Evolutionary conservation across 805 yeast species (phyloP).

Genomic region (Metschnikowia picachoensis): DNA sequence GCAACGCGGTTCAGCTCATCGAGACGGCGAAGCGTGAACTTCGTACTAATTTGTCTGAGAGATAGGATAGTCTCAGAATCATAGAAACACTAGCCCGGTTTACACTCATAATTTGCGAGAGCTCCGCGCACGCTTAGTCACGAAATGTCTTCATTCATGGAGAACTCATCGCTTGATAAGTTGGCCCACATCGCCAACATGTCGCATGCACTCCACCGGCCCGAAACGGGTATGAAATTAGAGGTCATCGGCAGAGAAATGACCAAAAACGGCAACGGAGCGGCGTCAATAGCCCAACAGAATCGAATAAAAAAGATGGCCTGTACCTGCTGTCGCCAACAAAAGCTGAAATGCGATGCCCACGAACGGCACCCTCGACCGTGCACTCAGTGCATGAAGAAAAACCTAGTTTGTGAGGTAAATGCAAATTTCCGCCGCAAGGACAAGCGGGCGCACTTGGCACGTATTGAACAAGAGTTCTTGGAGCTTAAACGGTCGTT

Average conservation of each 20-base stretch:
- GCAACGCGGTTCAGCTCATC: too few relatives aligned
- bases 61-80: too few relatives aligned
- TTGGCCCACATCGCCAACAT: constrained; percentile 43
- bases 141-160: constrained; percentile 7
- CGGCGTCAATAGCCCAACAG: background rate
- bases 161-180: constrained; percentile 32
- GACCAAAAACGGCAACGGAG: background rate
- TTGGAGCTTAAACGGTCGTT: constrained; percentile 61
- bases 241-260: constrained; percentile 5
- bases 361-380: constrained; percentile 69
- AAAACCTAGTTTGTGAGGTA: constrained; percentile 61
- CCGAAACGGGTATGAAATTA: constrained; percentile 5
- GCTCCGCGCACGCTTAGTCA: background rate
- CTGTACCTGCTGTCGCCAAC: constrained; percentile 95
- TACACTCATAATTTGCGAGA: background rate
- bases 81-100: too few relatives aligned
- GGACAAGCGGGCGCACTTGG: constrained; percentile 78
- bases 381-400: constrained; percentile 76
- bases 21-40: too few relatives aligned
- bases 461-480: constrained; percentile 80
- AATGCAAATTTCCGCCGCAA: constrained; percentile 85
- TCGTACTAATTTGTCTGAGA: too few relatives aligned
- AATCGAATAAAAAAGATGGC: constrained; percentile 45
- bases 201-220: constrained; percentile 37
- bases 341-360: constrained; percentile 89